These are phyloP conservation scores for Xylaria grammica DNA, from an alignment of 495 filamentous ascomycete species.

Conservation along the genomic window DNA sequence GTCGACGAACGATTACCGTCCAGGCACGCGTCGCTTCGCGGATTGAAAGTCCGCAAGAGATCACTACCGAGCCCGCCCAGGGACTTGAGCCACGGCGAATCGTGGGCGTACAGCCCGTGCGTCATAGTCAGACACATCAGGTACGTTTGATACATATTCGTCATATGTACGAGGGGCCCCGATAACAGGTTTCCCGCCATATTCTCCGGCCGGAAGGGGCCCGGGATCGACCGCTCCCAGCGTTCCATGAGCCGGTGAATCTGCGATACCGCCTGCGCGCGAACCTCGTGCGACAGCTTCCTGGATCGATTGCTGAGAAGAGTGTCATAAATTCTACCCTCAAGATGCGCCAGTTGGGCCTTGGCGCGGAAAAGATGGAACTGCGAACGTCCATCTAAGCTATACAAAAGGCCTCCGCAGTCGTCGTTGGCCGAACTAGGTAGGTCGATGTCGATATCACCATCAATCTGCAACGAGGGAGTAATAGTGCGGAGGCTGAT, in stretches of 20 bases:
- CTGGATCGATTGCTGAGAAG: constrained; percentile 37
- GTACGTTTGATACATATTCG: constrained; percentile 33
- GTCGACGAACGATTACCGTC: constrained; percentile 21
- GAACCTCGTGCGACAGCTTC: constrained; percentile 27
- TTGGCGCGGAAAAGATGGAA: constrained; percentile 34
- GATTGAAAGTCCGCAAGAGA: constrained; percentile 22
- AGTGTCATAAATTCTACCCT: constrained; percentile 36
- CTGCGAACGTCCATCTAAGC: constrained; percentile 30
- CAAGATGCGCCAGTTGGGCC: constrained; percentile 36
- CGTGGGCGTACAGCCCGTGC: constrained; percentile 35
- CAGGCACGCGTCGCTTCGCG: constrained; percentile 17
- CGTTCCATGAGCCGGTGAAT: constrained; percentile 30
- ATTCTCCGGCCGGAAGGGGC: constrained; percentile 27
- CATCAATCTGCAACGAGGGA: constrained; percentile 36
- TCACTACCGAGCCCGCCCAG: constrained; percentile 17
- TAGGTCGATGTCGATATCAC: constrained; percentile 38
- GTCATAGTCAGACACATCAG: constrained; percentile 31
- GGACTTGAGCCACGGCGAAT: constrained; percentile 34
- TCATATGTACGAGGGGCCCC: constrained; percentile 31
- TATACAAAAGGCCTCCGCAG: constrained; percentile 31
- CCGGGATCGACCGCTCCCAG: constrained; percentile 36
- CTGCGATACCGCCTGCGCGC: constrained; percentile 26
- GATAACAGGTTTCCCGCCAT: constrained; percentile 26
- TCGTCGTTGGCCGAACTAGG: constrained; percentile 25
- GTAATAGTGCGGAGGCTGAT: constrained; percentile 34